Evolutionary conservation across 306 rosid species (phyloP).

Genomic region (Prinsepia uniflora): DNA sequence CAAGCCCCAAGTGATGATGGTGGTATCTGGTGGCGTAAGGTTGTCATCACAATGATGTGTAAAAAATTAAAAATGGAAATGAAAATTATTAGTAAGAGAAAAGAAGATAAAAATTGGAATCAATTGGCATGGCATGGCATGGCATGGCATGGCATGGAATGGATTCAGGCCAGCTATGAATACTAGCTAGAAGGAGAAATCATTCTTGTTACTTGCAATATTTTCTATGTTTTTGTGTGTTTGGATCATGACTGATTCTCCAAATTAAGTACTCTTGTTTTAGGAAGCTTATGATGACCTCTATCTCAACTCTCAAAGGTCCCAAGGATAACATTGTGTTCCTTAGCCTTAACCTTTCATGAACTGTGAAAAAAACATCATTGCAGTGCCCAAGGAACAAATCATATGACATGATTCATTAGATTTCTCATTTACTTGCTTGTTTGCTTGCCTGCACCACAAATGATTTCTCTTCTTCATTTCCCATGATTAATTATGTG

Average conservation of each 20-base stretch:
- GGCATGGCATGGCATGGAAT: constrained; percentile 30
- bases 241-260: constrained; percentile 37
- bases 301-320: constrained; percentile 14
- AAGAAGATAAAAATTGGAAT: background rate
- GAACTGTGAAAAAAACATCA: constrained; percentile 27
- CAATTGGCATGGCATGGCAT: constrained; percentile 3
- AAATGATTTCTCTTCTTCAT: constrained; percentile 12
- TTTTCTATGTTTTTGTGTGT: constrained; percentile 14
- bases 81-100: background rate
- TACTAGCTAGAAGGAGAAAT: constrained; percentile 15
- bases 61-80: background rate
- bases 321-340: constrained; percentile 8
- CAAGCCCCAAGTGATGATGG: background rate
- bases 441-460: background rate
- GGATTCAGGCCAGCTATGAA: constrained; percentile 43
- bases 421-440: constrained; percentile 7
- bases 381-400: constrained; percentile 19
- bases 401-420: constrained; percentile 8
- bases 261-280: constrained; percentile 23
- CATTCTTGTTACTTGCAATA: constrained; percentile 39
- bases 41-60: constrained; percentile 50
- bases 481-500: constrained; percentile 4
- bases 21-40: constrained; percentile 35
- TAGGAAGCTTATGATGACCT: constrained; percentile 32
- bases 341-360: background rate